Conservation (phyloP, 176 grass and related monocot genomes). For the Juncus effusus region DNA sequence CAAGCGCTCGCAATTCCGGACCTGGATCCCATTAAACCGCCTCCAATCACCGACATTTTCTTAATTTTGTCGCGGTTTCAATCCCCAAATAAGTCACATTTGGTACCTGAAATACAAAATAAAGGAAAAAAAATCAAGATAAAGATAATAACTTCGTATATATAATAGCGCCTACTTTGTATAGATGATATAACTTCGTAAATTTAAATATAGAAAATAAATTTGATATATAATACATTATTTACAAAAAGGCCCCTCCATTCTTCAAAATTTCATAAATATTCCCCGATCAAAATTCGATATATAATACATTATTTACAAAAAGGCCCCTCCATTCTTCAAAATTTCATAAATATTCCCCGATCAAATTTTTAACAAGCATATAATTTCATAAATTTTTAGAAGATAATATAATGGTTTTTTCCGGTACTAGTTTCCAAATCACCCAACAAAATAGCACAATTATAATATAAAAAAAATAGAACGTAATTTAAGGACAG, state of each 20-base stretch:
- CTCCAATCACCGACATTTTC: slow-evolving; percentile 91
- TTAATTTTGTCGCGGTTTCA: slow-evolving; percentile 88
- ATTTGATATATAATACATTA: background rate
- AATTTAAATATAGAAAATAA: background rate
- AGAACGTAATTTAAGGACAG: slow-evolving; percentile 62
- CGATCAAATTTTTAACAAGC: background rate
- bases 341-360: background rate
- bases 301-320: too few relatives aligned
- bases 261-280: background rate
- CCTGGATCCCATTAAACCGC: slow-evolving; percentile 80
- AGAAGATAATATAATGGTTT: background rate
- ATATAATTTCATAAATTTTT: too few relatives aligned
- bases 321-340: background rate
- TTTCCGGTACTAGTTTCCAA: background rate
- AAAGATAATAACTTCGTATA: slow-evolving; percentile 17
- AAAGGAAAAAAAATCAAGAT: slow-evolving; percentile 30
- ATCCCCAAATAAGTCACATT: slow-evolving; percentile 77
- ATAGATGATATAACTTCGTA: slow-evolving; percentile 25
- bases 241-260: background rate
- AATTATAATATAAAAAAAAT: background rate
- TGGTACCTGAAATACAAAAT: slow-evolving; percentile 51
- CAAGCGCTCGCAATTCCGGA: slow-evolving; percentile 91
- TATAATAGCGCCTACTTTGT: slow-evolving; percentile 51
- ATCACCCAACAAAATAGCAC: too few relatives aligned
- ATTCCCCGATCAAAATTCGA: background rate